Base-by-base conservation (phyloP, 257 asterid genomes). In the Nicotiana attenuata region DNA sequence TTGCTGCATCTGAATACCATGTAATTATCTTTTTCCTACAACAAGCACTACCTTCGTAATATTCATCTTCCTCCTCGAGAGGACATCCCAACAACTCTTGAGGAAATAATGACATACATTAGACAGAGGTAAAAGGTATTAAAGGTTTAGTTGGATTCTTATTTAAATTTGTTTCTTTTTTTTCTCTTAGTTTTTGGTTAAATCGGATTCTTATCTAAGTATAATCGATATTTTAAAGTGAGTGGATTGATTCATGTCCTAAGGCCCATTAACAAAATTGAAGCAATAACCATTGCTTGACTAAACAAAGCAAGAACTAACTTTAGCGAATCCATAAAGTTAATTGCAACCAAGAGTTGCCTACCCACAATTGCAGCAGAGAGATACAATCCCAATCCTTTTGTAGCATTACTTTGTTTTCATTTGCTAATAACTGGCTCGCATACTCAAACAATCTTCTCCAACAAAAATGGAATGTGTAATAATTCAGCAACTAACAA, bases 21-120 rank as follows among this genome's bases (percentile, higher is more conserved):
- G 79, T 69, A 73, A 38, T 38, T 73, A 73, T 45, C 33, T 73
- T 73, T 73, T 20, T 50, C 61, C 61, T 19, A 73, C 78, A 73
- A 14, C 78, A 73, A 47, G 79, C 79, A 47, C 41, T 73, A 7
- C 79, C 61, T 14, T 14, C 2, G 2, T 19, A 73, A 47, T 24
- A 22, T 47, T 24, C 79, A 47, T 73, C 22, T 73, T 47, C 38
- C 38, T 71, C 78, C 41, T 73, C 38, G 8, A 73, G 22, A 19
- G 64, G 64, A n/a, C 64, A 57, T 19, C 64, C 64, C 64, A 57
- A 57, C 26, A n/a, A n/a, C 64, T 57, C 64, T 57, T 7, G 64
- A n/a, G 64, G 64, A 57, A 19, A 17, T 57, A 24, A 57, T 19
- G 64, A 57, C 64, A 57, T 6, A 57, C 22, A 57, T 7, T 7